Evolutionary conservation across 345 rosid genomes (phyloP).

Genomic region (Acer yangbiense): DNA sequence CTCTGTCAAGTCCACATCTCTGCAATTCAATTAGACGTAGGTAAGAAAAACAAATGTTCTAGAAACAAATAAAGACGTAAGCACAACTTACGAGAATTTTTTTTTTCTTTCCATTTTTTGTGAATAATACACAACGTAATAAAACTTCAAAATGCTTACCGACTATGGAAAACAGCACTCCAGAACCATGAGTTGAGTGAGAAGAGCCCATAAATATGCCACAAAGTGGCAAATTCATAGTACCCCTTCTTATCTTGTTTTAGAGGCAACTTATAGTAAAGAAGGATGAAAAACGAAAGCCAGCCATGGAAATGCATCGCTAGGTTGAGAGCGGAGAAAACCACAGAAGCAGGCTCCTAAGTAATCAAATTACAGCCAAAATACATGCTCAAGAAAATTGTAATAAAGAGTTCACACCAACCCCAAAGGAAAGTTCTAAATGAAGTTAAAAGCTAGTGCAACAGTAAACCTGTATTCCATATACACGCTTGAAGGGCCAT

Average conservation of each 20-base stretch:
- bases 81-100: neutral
- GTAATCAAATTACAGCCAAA: constrained; percentile 13
- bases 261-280: constrained; percentile 61
- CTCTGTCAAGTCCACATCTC: constrained; percentile 78
- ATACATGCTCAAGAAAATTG: constrained; percentile 11
- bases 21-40: constrained; percentile 27
- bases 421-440: neutral
- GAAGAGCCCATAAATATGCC: constrained; percentile 63
- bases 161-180: constrained; percentile 75
- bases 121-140: neutral
- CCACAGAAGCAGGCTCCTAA: constrained; percentile 77
- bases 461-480: constrained; percentile 63
- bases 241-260: constrained; percentile 53
- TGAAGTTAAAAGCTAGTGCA: constrained; percentile 9
- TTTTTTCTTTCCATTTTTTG: too few species aligned
- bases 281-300: constrained; percentile 69
- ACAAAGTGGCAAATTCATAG: constrained; percentile 64
- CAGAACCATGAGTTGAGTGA: constrained; percentile 81
- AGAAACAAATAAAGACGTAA: neutral
- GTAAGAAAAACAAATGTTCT: constrained; percentile 8
- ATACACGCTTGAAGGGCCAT: constrained; percentile 79
- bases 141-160: constrained; percentile 46
- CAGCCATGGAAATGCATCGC: constrained; percentile 80
- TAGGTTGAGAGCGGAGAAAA: constrained; percentile 70
- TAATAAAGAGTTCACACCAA: neutral